Evolutionary conservation across 208 protist species (phyloP).

Genomic region (Crithidia thermophila): DNA sequence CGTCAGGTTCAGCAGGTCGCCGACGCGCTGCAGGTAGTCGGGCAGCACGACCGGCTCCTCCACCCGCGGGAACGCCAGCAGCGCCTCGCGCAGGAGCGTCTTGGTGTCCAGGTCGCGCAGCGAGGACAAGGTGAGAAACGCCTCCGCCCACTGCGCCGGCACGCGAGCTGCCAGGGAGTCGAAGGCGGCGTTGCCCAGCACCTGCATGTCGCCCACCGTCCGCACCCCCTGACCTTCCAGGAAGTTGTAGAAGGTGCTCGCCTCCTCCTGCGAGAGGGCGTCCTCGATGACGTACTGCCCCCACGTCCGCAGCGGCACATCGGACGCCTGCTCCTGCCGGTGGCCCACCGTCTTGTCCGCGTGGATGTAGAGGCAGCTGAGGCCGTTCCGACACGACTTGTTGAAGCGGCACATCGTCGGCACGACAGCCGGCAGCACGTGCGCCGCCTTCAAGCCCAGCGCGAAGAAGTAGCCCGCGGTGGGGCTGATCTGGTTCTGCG

Average conservation of each 20-base stretch:
- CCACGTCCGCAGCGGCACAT: slow-evolving; percentile 26
- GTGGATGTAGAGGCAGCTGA: slow-evolving; percentile 82
- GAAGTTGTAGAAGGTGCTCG: slow-evolving; percentile 50
- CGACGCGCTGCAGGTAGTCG: slow-evolving; percentile 41
- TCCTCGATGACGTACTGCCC: slow-evolving; percentile 17
- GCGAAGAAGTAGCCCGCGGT: slow-evolving; percentile 84
- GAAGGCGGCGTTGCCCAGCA: slow-evolving; percentile 71
- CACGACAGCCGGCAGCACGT: slow-evolving; percentile 64
- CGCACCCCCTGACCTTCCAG: slow-evolving; percentile 53
- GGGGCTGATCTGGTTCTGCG: slow-evolving; percentile 42
- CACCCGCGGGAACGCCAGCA: slow-evolving; percentile 75
- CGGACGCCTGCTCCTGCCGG: slow-evolving; percentile 32
- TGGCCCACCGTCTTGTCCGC: slow-evolving; percentile 38
- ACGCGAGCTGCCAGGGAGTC: slow-evolving; percentile 57
- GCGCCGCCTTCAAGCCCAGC: slow-evolving; percentile 55
- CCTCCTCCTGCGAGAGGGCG: slow-evolving; percentile 21
- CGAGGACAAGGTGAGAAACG: slow-evolving; percentile 57
- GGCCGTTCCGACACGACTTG: slow-evolving; percentile 57
- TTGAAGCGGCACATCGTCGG: slow-evolving; percentile 83
- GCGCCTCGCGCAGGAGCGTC: slow-evolving; percentile 39
- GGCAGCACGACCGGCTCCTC: slow-evolving; percentile 35
- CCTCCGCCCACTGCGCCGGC: slow-evolving; percentile 41
- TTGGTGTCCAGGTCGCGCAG: slow-evolving; percentile 72
- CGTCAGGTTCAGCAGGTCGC: slow-evolving; percentile 57
- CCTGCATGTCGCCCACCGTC: slow-evolving; percentile 83